Evolutionary conservation across 192 early-diverging fungal species (phyloP).

Genomic region (Jimgerdemannia flammicorona): DNA sequence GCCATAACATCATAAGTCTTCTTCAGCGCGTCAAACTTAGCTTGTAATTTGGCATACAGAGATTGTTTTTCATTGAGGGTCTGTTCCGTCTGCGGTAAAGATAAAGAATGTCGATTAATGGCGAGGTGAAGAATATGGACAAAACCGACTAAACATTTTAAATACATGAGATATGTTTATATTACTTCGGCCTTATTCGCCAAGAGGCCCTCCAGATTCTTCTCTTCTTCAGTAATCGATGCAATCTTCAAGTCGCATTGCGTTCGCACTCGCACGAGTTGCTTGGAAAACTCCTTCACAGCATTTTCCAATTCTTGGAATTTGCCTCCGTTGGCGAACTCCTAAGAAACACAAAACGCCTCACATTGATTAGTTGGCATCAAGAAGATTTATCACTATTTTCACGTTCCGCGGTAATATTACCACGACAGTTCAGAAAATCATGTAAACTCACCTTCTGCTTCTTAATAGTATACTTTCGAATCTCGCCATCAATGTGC

Average conservation of each 20-base stretch:
- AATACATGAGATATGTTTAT: neutral
- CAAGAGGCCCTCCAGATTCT: slow-evolving; percentile 30
- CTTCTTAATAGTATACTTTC: slow-evolving; percentile 26
- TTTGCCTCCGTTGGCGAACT: slow-evolving; percentile 57
- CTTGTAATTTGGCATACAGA: slow-evolving; percentile 27
- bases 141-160: neutral
- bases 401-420: too few species aligned
- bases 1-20: slow-evolving; percentile 49
- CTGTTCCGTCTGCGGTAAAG: slow-evolving; percentile 38
- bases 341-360: slow-evolving; percentile 13
- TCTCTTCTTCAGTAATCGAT: slow-evolving; percentile 74
- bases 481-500: slow-evolving; percentile 58
- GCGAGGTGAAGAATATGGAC: too few species aligned
- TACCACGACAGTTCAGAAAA: too few species aligned
- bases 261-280: slow-evolving; percentile 79
- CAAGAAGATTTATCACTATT: too few species aligned
- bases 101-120: too few species aligned
- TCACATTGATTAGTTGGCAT: too few species aligned
- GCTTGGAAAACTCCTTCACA: slow-evolving; percentile 73
- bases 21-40: slow-evolving; percentile 48
- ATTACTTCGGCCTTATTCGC: slow-evolving; percentile 42
- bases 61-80: slow-evolving; percentile 33
- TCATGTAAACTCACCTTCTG: neutral
- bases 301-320: slow-evolving; percentile 67
- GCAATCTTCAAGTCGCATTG: slow-evolving; percentile 78